Conservation (phyloP, 148 eudicot species). For the Polygonum maritimum region DNA sequence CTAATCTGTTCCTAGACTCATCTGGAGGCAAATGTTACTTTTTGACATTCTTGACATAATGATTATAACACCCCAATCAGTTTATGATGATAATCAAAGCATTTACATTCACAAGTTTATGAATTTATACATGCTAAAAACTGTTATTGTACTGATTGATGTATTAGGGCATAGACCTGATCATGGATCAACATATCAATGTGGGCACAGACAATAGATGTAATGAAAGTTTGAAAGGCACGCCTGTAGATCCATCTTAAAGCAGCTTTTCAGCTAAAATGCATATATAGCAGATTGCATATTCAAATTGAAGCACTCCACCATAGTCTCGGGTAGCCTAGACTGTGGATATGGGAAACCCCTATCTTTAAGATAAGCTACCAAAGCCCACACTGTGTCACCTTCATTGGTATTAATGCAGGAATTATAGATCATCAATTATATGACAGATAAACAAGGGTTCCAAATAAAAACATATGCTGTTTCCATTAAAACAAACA, state of each 20-base stretch:
- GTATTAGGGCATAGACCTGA: no score
- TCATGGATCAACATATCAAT: not conserved
- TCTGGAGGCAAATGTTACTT: not conserved
- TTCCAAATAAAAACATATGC: not conserved
- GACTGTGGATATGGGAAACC: not conserved
- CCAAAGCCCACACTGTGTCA: not conserved
- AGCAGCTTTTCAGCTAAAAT: not conserved
- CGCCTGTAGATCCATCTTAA: not conserved
- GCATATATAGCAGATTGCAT: not conserved
- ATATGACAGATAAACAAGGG: not conserved
- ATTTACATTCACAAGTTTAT: not conserved
- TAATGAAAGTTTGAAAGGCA: not conserved
- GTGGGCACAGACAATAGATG: not conserved
- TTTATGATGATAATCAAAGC: not conserved
- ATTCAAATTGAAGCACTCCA: not conserved
- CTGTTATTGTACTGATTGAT: no score
- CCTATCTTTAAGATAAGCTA: not conserved
- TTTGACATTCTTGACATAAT: not conserved
- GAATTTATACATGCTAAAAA: not conserved
- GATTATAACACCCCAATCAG: not conserved
- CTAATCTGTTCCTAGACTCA: not conserved
- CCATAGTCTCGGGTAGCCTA: not conserved
- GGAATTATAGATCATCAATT: no score
- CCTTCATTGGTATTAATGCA: not conserved
- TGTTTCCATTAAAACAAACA: not conserved